Evolutionary conservation across 2,329 filamentous ascomycete species (phyloP), one percentile per base, ranked within the genome.

Genomic region (Aspergillus pseudonomiae): DNA sequence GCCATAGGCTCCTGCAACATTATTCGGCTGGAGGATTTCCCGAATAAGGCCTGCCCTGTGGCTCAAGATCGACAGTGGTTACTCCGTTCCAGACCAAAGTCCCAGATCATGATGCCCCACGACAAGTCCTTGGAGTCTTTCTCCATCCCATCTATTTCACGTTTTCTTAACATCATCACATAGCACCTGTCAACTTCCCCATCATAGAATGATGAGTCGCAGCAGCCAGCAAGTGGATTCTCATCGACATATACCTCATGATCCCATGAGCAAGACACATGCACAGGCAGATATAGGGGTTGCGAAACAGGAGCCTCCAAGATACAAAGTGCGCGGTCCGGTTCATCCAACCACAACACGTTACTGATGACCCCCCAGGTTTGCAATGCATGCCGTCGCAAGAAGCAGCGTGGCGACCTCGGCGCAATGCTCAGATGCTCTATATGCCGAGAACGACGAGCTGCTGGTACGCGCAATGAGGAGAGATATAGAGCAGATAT

Each of bases 361-460:
- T 41, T 16, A 34, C 43, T 45, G 30, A 56, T 43, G 6, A 59
- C 6, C 32, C 32, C 19, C 16, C n/a, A 63, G 61, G 50, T 41
- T 11, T 63, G 56, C 34, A 48, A 48, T 41, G 41, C 61, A 32
- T 63, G 61, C 39, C 56, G 46, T 30, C 56, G 50, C 56, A 59
- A 43, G 21, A 59, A 59, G 9, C 53, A 34, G 4, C 39, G 41
- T 41, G 46, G 60, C 30, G 56, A 62, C 28, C 28, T 54, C 19
- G 26, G 21, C 30, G 36, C 24, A n/a, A 62, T 46, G 12, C 0
- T 57, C 48, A 55, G 36, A 6, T 63, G 61, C 48, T 55, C 41
- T 14, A 46, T 16, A 9, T 63, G 61, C n/a, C 26, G 50, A 24
- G 58, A 63, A 39, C 36, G 59, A 26, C 56, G 50, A 3, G 34